Evolutionary conservation across 2,329 filamentous ascomycete genomes (phyloP), one percentile per base, ranked within the genome.

Genomic region (Trematosphaeria pertusa): DNA sequence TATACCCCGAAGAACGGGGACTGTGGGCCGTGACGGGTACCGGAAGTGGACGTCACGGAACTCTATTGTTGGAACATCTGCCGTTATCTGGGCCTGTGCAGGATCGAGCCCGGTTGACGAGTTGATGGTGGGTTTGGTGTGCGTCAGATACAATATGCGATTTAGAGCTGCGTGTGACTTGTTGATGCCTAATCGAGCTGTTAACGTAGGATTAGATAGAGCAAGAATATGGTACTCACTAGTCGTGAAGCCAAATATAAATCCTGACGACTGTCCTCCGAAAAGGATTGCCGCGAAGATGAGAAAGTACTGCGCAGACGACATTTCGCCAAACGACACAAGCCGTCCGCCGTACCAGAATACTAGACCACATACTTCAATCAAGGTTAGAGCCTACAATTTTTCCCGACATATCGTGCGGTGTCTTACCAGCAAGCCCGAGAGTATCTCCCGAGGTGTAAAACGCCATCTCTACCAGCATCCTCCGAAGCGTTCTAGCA

Each of bases 31-130:
- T 0, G 89, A 95, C 0, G 91, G 91, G 66, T 97, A 97, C 39
- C 90, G 83, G 81, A 96, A 96, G 70, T 95, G 89, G 3, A 96
- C 91, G 58, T 96, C 87, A n/a, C 87, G 84, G 78, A 97, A 96
- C 70, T 97, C 92, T 53, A 97, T 43, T 21, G 48, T 37, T 17
- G 39, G 39, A 3, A 18, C 37, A 9, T 42, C 21, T 22, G 26
- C 9, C 4, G 34, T 12, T 15, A 21, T 17, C 31, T 34, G 21
- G 12, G 33, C 24, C 3, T 32, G 26, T 12, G 18, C 19, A 9
- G 40, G 46, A 22, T 53, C 42, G 1, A 40, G 2, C 14, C 46
- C 46, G 18, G 37, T 53, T 1, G 50, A 53, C 1, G 46, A 44
- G 39, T 48, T 52, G 44, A 52, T 52, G 2, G 40, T 32, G 6